Base-by-base conservation (phyloP, 1,284 basidiomycete genomes). In the Pseudozyma thailandica region DNA sequence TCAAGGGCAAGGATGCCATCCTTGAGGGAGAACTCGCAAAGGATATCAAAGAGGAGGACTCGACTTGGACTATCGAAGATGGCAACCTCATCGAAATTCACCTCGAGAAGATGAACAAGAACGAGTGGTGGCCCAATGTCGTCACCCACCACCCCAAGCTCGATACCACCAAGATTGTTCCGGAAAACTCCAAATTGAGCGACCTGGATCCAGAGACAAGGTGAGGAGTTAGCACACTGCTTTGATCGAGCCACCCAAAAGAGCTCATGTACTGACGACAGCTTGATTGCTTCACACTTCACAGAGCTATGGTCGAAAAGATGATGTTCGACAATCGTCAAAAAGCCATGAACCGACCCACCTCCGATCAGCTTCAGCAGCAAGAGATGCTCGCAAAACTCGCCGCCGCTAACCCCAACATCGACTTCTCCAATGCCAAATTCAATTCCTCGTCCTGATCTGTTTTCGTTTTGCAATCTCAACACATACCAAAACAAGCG, bases 291-390 rank as follows among this genome's bases (percentile, higher is more conserved):
- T n/a, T n/a, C n/a, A n/a, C n/a, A n/a, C n/a, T n/a, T n/a, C n/a
- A 35, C 45, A 92, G 95, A 75, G 93, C 92, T 0, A 93, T 98
- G 92, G 96, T 99, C 0, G 96, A 99, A 85, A 98, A 98, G 86
- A 99, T 99, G 96, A 98, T 99, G 95, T 97, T 94, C 77, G 96
- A 98, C 84, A 97, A 98, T 79, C 92, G 94, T 80, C 95, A 98
- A 84, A 96, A 93, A 87, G 93, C 94, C 90, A 89, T 96, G 88
- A 94, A 94, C 66, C 93, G 93, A 80, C 95, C 84, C 8, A 83
- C 83, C 0, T 83, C 83, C 2, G 84, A 84, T 47, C 71, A 80
- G 55, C 37, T 69, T 26, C 78, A 75, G 52, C 74, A 80, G 42
- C 64, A 74, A 33, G 69, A 78, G 45, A 69, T 78, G 68, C 51